A percentile compares a stretch with the other conserved stretches of the same genome.
phyloP scores from a whole-genome alignment of 768 basidiomycete genomes.

The Trametes punicea region DNA sequence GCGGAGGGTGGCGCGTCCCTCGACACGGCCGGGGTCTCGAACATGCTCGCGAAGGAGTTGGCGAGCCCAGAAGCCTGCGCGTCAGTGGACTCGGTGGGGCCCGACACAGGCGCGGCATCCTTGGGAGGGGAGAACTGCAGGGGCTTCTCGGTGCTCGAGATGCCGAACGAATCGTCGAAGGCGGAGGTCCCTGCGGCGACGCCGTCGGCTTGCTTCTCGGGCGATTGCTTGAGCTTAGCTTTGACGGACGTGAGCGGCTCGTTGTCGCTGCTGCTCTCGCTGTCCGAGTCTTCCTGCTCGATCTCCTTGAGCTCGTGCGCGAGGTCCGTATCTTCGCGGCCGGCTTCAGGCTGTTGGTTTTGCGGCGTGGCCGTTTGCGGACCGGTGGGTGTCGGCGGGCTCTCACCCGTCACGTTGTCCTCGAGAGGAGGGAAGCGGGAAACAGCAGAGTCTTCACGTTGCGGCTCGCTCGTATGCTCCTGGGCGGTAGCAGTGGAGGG shows the following conservation, averaged over 20 bases:
- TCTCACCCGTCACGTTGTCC: slow-evolving; percentile 9
- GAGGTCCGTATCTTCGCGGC: slow-evolving; percentile 51
- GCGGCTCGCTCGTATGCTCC: background rate
- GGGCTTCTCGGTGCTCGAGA: slow-evolving; percentile 11
- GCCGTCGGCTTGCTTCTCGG: slow-evolving; percentile 7
- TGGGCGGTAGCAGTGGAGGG: slow-evolving; percentile 40
- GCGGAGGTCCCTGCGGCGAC: slow-evolving; percentile 29
- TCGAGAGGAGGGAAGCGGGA: slow-evolving; percentile 13
- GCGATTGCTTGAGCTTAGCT: slow-evolving; percentile 16
- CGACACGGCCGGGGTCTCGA: slow-evolving; percentile 12
- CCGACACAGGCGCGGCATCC: slow-evolving; percentile 17
- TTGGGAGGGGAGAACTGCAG: background rate
- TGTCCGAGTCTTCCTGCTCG: slow-evolving; percentile 39
- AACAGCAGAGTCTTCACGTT: background rate
- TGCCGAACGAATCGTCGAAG: slow-evolving; percentile 61
- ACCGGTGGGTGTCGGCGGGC: slow-evolving; percentile 10
- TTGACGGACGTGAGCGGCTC: slow-evolving; percentile 29
- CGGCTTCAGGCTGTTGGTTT: slow-evolving; percentile 12
- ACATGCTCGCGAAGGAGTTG: slow-evolving; percentile 17
- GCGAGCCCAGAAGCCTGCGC: slow-evolving; percentile 26
- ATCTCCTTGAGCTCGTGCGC: slow-evolving; percentile 53
- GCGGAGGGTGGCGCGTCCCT: slow-evolving; percentile 13
- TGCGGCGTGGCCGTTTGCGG: slow-evolving; percentile 3
- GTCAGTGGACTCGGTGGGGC: slow-evolving; percentile 17
- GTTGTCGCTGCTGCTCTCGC: slow-evolving; percentile 35